Conservation (phyloP, 202 grass and related monocot species). For the Saccharum hybrid region DNA sequence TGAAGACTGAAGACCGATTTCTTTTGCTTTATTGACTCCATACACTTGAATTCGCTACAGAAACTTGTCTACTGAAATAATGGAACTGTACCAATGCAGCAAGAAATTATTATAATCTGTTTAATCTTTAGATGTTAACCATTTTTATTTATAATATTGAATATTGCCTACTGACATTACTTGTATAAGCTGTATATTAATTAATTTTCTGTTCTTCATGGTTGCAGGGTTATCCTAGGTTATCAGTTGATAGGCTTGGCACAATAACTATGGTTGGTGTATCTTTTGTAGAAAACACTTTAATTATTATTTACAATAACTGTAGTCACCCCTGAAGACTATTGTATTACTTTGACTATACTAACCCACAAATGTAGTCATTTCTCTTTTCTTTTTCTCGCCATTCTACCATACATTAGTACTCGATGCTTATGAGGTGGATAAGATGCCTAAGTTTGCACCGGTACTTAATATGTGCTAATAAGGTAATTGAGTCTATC, state of each 20-base stretch:
- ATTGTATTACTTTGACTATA: too few species aligned
- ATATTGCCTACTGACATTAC: background rate
- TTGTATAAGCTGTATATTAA: background rate
- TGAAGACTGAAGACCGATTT: background rate
- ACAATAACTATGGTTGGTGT: too few species aligned
- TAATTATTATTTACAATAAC: too few species aligned
- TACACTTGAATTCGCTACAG: background rate
- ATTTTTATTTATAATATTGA: background rate
- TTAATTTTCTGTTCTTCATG: background rate
- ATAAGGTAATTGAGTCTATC: too few species aligned
- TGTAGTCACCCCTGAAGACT: too few species aligned
- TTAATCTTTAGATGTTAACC: background rate
- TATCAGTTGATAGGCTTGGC: background rate
- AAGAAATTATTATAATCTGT: background rate
- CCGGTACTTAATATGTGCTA: too few species aligned
- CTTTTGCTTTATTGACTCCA: background rate
- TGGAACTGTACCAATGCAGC: background rate
- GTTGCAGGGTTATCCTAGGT: background rate
- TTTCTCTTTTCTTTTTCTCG: too few species aligned
- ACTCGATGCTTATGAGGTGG: too few species aligned
- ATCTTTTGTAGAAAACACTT: too few species aligned
- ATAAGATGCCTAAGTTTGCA: too few species aligned
- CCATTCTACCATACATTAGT: too few species aligned
- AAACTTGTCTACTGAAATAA: background rate
- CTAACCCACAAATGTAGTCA: too few species aligned